These are phyloP conservation scores for Acanthamoeba sp. DNA, from an alignment of 208 protist genomes.

Conservation along the genomic window DNA sequence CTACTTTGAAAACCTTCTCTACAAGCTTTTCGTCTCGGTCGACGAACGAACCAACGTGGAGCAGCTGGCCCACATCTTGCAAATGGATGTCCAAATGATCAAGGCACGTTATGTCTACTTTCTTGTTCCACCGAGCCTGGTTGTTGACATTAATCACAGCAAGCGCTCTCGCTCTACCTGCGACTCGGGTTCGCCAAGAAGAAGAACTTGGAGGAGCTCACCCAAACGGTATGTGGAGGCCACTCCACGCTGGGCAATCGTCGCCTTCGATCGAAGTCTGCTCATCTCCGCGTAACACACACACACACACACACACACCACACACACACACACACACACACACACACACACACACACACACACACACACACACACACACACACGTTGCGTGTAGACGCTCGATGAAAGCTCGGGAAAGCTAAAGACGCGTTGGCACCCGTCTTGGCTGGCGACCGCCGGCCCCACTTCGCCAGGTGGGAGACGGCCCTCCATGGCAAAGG, in stretches of 20 bases:
- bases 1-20: constrained; percentile 96
- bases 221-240: neutral
- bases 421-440: constrained; percentile 78
- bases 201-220: constrained; percentile 85
- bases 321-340: too few relatives aligned
- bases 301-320: too few relatives aligned
- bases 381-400: constrained; percentile 11
- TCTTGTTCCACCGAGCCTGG: neutral
- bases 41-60: constrained; percentile 95
- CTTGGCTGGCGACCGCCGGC: constrained; percentile 61
- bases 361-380: too few relatives aligned
- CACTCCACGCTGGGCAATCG: too few relatives aligned
- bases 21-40: constrained; percentile 96
- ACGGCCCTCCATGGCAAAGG: neutral
- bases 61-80: constrained; percentile 94
- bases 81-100: constrained; percentile 93
- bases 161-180: constrained; percentile 93
- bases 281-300: too few relatives aligned
- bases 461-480: neutral
- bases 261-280: too few relatives aligned
- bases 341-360: too few relatives aligned
- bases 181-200: constrained; percentile 94
- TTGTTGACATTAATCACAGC: too few relatives aligned
- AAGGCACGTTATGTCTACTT: constrained; percentile 82
- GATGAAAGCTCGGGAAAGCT: neutral